phyloP scores from a whole-genome alignment of 73 alveolate species.

The Tetrahymena thermophila region DNA sequence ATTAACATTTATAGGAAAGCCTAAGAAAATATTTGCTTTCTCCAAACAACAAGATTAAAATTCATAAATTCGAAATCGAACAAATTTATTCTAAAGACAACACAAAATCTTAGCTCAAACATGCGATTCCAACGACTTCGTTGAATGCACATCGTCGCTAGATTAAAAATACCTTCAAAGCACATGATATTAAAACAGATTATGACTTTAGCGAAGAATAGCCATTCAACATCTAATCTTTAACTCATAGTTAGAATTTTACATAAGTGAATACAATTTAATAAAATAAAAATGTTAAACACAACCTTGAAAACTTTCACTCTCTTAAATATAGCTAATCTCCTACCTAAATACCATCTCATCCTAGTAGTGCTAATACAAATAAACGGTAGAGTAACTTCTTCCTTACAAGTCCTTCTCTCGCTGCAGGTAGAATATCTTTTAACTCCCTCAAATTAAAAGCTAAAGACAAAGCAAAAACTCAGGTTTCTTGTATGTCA shows the following conservation, averaged over 20 bases:
- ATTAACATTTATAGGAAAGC: background rate
- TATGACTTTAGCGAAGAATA: background rate
- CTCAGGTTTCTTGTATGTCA: background rate
- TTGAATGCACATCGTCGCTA: background rate
- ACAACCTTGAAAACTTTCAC: background rate
- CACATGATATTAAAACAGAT: background rate
- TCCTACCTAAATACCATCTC: background rate
- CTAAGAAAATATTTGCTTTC: background rate
- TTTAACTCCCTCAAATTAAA: background rate
- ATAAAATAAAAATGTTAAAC: background rate
- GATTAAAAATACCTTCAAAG: background rate
- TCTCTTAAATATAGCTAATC: background rate
- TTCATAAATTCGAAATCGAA: background rate
- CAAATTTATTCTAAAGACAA: background rate
- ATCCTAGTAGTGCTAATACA: background rate
- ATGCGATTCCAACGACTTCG: background rate
- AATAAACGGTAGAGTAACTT: background rate
- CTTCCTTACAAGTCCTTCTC: background rate
- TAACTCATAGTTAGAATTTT: background rate
- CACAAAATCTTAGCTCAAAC: background rate
- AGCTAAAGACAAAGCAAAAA: background rate
- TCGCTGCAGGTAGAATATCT: background rate
- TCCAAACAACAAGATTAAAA: background rate
- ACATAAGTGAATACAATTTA: background rate
- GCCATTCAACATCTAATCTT: background rate